phyloP scores from a whole-genome alignment of 2,329 filamentous ascomycete species.

The Epichloe coenophiala region DNA sequence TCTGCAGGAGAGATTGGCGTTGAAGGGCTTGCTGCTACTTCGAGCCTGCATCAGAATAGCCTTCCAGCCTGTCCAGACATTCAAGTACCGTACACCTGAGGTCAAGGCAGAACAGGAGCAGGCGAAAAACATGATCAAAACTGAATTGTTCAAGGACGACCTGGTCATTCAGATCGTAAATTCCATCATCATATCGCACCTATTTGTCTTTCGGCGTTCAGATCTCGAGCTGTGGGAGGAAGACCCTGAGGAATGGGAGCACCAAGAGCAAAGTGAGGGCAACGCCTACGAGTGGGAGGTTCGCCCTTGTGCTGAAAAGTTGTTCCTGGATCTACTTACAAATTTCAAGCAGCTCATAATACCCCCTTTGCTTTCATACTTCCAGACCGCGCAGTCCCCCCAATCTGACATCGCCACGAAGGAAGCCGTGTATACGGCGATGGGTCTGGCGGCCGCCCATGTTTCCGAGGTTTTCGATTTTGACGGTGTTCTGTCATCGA shows the following conservation, averaged over 20 bases:
- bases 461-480: conserved; percentile 69
- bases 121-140: conserved; percentile 56
- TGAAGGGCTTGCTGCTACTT: conserved; percentile 73
- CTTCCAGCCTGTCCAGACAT: conserved; percentile 66
- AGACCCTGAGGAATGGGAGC: conserved; percentile 91
- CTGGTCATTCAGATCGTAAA: conserved; percentile 75
- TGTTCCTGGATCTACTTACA: conserved; percentile 82
- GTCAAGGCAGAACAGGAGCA: conserved; percentile 63
- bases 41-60: conserved; percentile 76
- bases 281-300: conserved; percentile 89
- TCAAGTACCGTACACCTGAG: conserved; percentile 66
- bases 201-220: conserved; percentile 73
- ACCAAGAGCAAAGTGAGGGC: conserved; percentile 69
- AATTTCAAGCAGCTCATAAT: conserved; percentile 76
- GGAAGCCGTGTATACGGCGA: conserved; percentile 86
- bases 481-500: conserved; percentile 61
- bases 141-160: conserved; percentile 59
- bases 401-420: conserved; percentile 63
- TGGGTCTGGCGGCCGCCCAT: conserved; percentile 72
- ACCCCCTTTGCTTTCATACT: conserved; percentile 69
- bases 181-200: conserved; percentile 68
- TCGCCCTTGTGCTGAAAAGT: conserved; percentile 80
- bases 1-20: conserved; percentile 62
- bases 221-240: conserved; percentile 90
- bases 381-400: conserved; percentile 59